Percentiles rank a stretch among this genome's conserved stretches.
Conservation (phyloP, 371 early-diverging fungal species). For the Mucor lusitanicus region DNA sequence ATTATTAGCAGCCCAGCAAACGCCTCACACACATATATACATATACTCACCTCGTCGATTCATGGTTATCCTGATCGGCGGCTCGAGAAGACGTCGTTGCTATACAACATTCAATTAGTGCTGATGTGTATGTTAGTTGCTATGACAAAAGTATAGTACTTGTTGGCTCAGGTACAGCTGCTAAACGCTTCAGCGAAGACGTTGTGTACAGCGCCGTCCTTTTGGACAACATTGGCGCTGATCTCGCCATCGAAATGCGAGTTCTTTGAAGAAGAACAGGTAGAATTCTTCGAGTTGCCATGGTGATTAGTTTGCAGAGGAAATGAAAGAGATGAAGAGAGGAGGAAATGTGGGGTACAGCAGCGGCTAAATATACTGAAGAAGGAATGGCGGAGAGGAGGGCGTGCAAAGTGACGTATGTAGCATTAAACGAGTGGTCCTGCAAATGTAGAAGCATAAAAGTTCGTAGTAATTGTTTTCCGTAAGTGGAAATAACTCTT, state of each 20-base stretch:
- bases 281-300: slow-evolving; percentile 14
- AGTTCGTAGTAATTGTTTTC: not conserved
- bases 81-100: slow-evolving; percentile 15
- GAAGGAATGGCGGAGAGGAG: not conserved
- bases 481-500: not conserved
- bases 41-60: slow-evolving; percentile 19
- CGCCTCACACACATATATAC: too few species aligned
- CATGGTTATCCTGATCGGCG: slow-evolving; percentile 4
- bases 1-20: not conserved
- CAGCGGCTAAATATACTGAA: not conserved
- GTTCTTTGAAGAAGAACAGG: not conserved
- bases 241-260: not conserved
- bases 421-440: not conserved
- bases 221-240: not conserved
- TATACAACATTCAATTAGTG: slow-evolving; percentile 3
- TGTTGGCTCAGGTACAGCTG: slow-evolving; percentile 24
- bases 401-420: not conserved
- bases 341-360: not conserved
- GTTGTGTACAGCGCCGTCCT: slow-evolving; percentile 9
- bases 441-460: not conserved
- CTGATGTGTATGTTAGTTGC: not conserved
- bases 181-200: not conserved
- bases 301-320: not conserved
- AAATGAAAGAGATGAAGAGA: not conserved
- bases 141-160: slow-evolving; percentile 10